These are phyloP conservation scores for Polychytrium aggregatum DNA, from an alignment of 192 early-diverging fungal species.

Conservation along the genomic window DNA sequence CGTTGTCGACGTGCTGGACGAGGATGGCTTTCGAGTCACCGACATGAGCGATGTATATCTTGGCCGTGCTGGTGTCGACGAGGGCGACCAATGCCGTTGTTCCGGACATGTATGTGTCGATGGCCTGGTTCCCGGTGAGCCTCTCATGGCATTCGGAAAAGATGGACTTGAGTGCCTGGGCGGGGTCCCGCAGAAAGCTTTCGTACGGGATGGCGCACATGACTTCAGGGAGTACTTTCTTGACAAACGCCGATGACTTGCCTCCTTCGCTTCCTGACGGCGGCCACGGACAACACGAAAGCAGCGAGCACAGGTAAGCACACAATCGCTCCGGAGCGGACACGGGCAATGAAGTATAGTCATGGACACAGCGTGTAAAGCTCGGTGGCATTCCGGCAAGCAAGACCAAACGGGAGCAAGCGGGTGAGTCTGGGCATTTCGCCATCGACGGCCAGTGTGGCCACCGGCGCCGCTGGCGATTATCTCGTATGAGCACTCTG, in stretches of 20 bases:
- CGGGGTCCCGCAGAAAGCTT: not conserved
- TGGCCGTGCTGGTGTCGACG: not conserved
- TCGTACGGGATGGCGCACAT: not conserved
- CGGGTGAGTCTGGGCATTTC: too few species aligned
- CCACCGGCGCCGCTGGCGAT: too few species aligned
- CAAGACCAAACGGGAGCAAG: too few species aligned
- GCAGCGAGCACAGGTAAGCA: not conserved
- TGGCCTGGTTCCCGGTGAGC: not conserved
- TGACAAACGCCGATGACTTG: slow-evolving; percentile 1
- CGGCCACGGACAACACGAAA: not conserved
- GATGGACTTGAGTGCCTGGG: not conserved
- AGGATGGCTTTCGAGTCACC: slow-evolving; percentile 5
- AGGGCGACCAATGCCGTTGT: slow-evolving; percentile 6
- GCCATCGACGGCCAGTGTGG: too few species aligned
- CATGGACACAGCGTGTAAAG: too few species aligned
- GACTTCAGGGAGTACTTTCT: not conserved
- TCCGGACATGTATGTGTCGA: slow-evolving; percentile 13
- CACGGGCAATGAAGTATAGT: too few species aligned
- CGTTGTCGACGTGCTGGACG: not conserved
- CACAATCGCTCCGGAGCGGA: too few species aligned
- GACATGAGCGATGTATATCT: not conserved
- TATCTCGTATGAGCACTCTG: too few species aligned
- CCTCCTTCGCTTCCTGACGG: slow-evolving; percentile 1
- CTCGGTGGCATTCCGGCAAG: too few species aligned
- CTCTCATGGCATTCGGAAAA: not conserved